Evolutionary conservation across 805 yeast species (phyloP), one percentile per base, ranked within the genome.

Genomic region (Candida nanaspora): DNA sequence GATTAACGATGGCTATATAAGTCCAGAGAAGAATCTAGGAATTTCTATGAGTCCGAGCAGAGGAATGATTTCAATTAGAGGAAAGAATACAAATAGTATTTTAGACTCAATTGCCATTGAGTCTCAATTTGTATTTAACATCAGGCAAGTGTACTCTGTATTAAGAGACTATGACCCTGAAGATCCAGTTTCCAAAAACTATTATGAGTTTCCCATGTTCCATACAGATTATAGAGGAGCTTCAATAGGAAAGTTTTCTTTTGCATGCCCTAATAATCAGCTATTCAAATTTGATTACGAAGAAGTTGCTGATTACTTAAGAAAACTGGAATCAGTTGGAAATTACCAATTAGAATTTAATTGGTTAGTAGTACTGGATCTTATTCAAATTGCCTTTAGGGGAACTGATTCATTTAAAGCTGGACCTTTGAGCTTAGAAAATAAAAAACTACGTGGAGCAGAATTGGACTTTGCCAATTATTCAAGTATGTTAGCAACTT

Each of bases 141-240:
- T 37, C 4, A 38, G 47, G 8, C 13, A 29, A 18, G 31, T 43
- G 6, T 46, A 33, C 27, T 26, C 49, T 13, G 22, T 10, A 19
- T 15, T 47, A 16, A 37, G 46, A 23, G 34, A 28, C 6, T 47
- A 33, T 39, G 46, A 45, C 29, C 9, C 20, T 7, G 4, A 21
- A 9, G 51, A 47, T 21, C 44, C 42, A 9, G 11, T 32, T 15
- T 47, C 49, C n/a, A 45, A 42, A 34, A 18, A 43, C 11, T 15
- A 37, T 2, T 35, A 38, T 21, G 43, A 45, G 37, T 47, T 26
- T 30, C 34, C 39, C 2, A 39, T 37, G 10, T 41, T 40, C 21
- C 49, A 40, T 15, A 23, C 41, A 11, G 51, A 47, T 28, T 47
- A 45, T 34, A 35, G 49, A 26, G 45, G 43, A 6, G 47, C 38